Evolutionary conservation across 208 protist species (phyloP), one percentile per base, ranked within the genome.

Genomic region (Porcisia deanei): DNA sequence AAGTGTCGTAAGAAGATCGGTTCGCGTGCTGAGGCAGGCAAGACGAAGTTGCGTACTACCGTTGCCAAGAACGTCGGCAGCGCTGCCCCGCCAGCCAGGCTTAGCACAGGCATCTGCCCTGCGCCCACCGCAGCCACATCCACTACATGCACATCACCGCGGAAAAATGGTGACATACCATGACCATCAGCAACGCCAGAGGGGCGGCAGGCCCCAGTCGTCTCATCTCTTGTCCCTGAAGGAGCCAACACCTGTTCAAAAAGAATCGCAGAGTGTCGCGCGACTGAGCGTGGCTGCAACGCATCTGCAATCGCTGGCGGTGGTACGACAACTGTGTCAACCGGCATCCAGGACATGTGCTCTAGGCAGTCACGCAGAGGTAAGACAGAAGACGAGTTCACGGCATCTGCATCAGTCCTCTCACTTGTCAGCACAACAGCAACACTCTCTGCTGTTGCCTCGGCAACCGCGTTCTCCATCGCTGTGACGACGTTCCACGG

Each of bases 401-500:
- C 63, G 6, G 41, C 53, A 20, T 25, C 54, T 16, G 54, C 1
- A 4, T 41, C 66, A 47, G 52, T 37, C 7, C 18, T 20, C 14
- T 47, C 47, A 10, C 47, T 25, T 3, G 39, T 49, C 25, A 80
- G 53, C 34, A 65, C 47, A 3, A 77, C 57, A 41, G 68, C 73
- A 0, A 57, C 53, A n/a, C 41, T 39, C 54, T 77, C 73, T 52
- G 64, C 73, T 6, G 16, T 34, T 41, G 37, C 16, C 1, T 3
- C 6, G 10, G 65, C 52, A 22, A 52, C 66, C 7, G 73, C 53
- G 52, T 69, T 81, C 67, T 81, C 78, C 25, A 73, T 45, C 2
- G 86, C 86, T 52, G 78, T 20, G 22, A 76, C 76, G 10, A 78
- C 60, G 41, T 82, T 77, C 83, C 86, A 90, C 63, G 55, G 74